Evolutionary conservation across 441 rosid genomes (phyloP).

Genomic region (Macaranga tanarius): DNA sequence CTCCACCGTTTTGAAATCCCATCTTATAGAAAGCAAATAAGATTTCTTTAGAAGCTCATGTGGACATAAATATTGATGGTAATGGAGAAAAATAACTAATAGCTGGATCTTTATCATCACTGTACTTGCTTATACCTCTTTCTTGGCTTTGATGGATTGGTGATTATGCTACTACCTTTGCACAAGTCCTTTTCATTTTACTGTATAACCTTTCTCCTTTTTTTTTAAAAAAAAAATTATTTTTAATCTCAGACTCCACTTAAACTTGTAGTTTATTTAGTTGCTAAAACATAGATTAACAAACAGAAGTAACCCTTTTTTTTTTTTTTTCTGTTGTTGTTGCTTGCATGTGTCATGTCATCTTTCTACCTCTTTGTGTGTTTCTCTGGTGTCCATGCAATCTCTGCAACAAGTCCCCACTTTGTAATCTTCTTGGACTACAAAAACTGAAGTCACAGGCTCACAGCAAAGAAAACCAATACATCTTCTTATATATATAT

Average conservation of each 20-base stretch:
- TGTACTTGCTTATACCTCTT: conserved; percentile 27
- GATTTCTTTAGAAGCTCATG: conserved; percentile 13
- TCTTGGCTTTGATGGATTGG: conserved; percentile 23
- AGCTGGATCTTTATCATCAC: conserved; percentile 27
- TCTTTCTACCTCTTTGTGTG: neutral
- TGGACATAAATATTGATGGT: neutral
- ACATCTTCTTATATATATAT: too few species aligned
- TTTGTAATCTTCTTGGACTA: conserved; percentile 3
- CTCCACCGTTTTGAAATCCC: conserved; percentile 17
- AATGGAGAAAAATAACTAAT: neutral
- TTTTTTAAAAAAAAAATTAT: too few species aligned
- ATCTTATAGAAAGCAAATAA: conserved; percentile 2
- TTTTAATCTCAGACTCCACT: neutral
- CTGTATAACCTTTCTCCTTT: too few species aligned
- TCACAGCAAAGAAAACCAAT: conserved; percentile 4
- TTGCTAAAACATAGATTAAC: neutral
- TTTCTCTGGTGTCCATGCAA: neutral
- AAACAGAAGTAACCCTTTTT: neutral
- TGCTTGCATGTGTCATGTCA: neutral
- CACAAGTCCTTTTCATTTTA: conserved; percentile 6
- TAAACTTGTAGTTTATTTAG: neutral
- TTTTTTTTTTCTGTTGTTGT: neutral
- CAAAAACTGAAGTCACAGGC: neutral
- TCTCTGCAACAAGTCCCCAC: conserved; percentile 5
- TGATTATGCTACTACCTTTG: neutral